These are phyloP conservation scores for Paratrimastix pyriformis DNA, from an alignment of 78 protist species.

Conservation along the genomic window DNA sequence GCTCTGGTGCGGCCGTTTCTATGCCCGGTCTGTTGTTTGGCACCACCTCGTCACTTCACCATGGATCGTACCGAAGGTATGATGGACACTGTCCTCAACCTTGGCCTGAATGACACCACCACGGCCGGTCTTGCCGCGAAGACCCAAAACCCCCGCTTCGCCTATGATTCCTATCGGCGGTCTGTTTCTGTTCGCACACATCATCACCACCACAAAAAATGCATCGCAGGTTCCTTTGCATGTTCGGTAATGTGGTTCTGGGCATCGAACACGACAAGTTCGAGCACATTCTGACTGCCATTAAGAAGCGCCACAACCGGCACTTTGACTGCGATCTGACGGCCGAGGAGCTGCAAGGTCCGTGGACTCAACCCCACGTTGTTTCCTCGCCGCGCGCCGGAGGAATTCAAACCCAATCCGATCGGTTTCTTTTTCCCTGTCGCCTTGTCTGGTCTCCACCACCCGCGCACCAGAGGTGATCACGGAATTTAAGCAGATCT, in stretches of 20 bases:
- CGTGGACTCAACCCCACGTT: too few relatives aligned
- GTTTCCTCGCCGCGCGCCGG: too few relatives aligned
- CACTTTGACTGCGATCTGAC: slow-evolving; percentile 38
- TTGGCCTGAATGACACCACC: slow-evolving; percentile 50
- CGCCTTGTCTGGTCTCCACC: too few relatives aligned
- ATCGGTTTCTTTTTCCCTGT: too few relatives aligned
- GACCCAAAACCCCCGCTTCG: slow-evolving; percentile 47
- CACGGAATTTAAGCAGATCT: too few relatives aligned
- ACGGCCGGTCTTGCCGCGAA: slow-evolving; percentile 22
- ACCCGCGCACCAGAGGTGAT: too few relatives aligned
- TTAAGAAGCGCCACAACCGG: slow-evolving; percentile 14
- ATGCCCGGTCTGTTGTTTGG: too few relatives aligned
- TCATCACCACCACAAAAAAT: too few relatives aligned
- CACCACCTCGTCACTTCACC: too few relatives aligned
- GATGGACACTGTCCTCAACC: slow-evolving; percentile 78
- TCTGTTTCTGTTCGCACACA: too few relatives aligned
- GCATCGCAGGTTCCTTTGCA: slow-evolving; percentile 51
- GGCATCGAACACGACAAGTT: slow-evolving; percentile 27
- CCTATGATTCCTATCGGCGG: slow-evolving; percentile 64
- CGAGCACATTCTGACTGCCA: slow-evolving; percentile 33
- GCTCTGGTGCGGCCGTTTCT: slow-evolving; percentile 56
- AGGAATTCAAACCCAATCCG: too few relatives aligned
- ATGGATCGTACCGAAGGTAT: too few relatives aligned
- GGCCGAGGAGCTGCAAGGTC: slow-evolving; percentile 40
- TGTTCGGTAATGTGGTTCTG: slow-evolving; percentile 58